phyloP scores from a whole-genome alignment of 192 early-diverging fungal genomes.

The Coemansia guatemalensis region DNA sequence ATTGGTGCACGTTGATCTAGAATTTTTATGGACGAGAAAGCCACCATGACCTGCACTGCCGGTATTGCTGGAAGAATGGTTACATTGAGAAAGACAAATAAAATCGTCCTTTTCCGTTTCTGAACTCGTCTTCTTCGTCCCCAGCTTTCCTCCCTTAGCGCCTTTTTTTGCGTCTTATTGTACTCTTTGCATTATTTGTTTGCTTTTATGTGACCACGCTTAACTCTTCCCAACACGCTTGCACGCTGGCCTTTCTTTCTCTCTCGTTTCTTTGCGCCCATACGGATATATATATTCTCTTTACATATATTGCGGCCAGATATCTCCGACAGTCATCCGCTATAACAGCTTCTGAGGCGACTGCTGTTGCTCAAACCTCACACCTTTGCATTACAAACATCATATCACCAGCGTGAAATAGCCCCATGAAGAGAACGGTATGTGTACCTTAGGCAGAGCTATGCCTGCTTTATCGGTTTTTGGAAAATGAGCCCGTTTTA shows the following conservation, averaged over 20 bases:
- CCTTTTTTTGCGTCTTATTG: not conserved
- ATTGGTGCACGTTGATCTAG: too few species aligned
- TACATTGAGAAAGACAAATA: too few species aligned
- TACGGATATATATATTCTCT: not conserved
- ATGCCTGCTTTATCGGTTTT: too few species aligned
- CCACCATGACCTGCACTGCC: too few species aligned
- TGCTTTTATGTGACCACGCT: not conserved
- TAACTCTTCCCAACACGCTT: too few species aligned
- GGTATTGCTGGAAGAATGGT: too few species aligned
- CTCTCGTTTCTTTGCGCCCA: not conserved
- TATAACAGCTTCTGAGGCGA: not conserved
- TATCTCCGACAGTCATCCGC: not conserved
- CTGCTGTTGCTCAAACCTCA: not conserved
- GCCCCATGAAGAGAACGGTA: constrained; percentile 14
- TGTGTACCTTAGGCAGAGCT: not conserved
- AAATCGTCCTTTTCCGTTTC: too few species aligned
- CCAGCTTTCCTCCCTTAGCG: too few species aligned
- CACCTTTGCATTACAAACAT: not conserved
- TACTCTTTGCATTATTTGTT: not conserved
- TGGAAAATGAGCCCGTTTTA: not conserved
- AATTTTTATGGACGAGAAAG: too few species aligned
- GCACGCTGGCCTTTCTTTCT: not conserved
- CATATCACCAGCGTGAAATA: not conserved
- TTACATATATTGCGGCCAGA: not conserved
- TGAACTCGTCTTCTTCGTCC: too few species aligned